These are phyloP conservation scores for Sclerotinia glacialis DNA, from an alignment of 2,329 filamentous ascomycete species.

Conservation along the genomic window DNA sequence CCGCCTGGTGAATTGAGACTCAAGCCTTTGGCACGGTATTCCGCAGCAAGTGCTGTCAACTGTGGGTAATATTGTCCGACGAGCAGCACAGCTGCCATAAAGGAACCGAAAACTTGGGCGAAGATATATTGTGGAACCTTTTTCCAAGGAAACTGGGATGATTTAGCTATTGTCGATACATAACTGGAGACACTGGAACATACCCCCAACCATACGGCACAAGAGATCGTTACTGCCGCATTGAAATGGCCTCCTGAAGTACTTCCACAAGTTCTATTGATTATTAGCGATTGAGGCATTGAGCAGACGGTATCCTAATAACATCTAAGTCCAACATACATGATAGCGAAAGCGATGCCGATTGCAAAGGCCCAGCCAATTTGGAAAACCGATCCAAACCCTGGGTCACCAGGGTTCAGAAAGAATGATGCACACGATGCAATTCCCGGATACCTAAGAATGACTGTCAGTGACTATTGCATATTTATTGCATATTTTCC, in stretches of 20 bases:
- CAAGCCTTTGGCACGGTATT: constrained; percentile 35
- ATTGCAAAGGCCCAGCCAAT: constrained; percentile 55
- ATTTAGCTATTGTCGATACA: not conserved
- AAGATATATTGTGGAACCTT: constrained; percentile 58
- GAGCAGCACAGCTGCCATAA: constrained; percentile 53
- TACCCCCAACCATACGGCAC: constrained; percentile 51
- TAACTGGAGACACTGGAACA: not conserved
- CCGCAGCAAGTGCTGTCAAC: constrained; percentile 44
- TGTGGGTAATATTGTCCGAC: constrained; percentile 57
- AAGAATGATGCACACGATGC: constrained; percentile 53
- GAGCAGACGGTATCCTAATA: not conserved
- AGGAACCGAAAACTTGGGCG: constrained; percentile 55
- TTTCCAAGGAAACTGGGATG: constrained; percentile 50
- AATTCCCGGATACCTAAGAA: constrained; percentile 45
- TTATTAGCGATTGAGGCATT: not conserved
- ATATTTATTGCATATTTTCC: not conserved
- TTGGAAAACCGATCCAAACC: constrained; percentile 53
- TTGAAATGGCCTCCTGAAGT: constrained; percentile 57
- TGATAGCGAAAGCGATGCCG: constrained; percentile 58
- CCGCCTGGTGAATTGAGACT: constrained; percentile 47
- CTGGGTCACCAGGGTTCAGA: constrained; percentile 44
- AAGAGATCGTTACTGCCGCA: constrained; percentile 48
- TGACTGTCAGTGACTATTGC: constrained; percentile 29
- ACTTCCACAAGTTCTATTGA: constrained; percentile 45
- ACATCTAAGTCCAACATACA: constrained; percentile 32